Evolutionary conservation across 1,139 yeast species (phyloP), one percentile per base, ranked within the genome.

Genomic region (Protomyces lactucae-debilis): DNA sequence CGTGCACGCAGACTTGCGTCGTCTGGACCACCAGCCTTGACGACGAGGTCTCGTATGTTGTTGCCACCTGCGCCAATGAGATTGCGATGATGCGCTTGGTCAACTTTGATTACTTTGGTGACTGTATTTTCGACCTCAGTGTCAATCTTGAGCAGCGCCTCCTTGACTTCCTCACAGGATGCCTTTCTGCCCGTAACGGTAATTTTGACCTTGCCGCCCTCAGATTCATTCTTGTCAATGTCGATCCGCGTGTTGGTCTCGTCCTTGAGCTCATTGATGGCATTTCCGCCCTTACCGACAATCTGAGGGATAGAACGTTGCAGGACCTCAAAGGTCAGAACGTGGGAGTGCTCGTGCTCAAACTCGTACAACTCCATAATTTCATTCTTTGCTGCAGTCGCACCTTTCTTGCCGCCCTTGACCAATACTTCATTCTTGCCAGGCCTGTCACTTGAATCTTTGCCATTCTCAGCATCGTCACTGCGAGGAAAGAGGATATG

Each of bases 361-460:
- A 87, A 95, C 71, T 87, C 87, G 70, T 88, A 81, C 69, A 95
- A 81, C 67, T 91, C 97, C 72, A 82, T 80, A 73, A 95, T 79
- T 79, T 95, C 99, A 69, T 86, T 93, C 74, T 85, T 85, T 54
- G 96, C 95, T 74, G 87, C 86, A 37, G 84, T 82, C 55, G 89
- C 98, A 70, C 92, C 93, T 76, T 86, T 86, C 23, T 97, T 88
- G 63, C 98, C 96, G 63, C 99, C 99, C 72, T 86, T 86, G 68
- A 95, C 82, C 43, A 85, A 80, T 64, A 93, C 90, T 71, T 86
- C 88, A 71, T 89, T 88, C 70, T 70, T 72, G 43, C 43, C 48
- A 78, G 69, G 76, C 21, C 63, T 40, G 36, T 65, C 68, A 67
- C 77, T 80, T 57, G 74, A 72, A 6, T 61, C 66, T 3, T 43